Evolutionary conservation across 2,329 filamentous ascomycete species (phyloP), one percentile per base, ranked within the genome.

Genomic region (Neopestalotiopsis clavispora): DNA sequence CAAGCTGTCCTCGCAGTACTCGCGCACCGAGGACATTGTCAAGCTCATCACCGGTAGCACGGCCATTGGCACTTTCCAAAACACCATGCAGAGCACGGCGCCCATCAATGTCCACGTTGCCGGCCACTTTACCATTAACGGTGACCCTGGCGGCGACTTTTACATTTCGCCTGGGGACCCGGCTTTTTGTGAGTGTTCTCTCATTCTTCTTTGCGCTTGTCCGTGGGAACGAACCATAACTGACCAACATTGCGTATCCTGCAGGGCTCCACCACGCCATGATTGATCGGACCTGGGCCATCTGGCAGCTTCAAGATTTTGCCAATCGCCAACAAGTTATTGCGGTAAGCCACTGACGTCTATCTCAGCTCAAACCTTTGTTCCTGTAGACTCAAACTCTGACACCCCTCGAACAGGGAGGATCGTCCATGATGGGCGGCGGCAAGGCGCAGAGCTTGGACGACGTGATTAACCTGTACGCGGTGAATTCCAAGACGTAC

Each of bases 71-170:
- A 64, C 68, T 17, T 82, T 83, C 72, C 78, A 83, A 74, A 75
- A 73, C 59, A 71, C 70, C 32, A 79, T 82, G 75, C 79, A 82
- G 72, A 78, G 72, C 13, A 67, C 68, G 1, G 68, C 60, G 20
- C 60, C 72, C 5, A 67, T 79, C 59, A 80, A 80, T 28, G 76
- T 83, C 14, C 82, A 81, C 68, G 75, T 76, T 3, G 80, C 75
- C 0, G 81, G 81, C 1, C 82, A 84, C 71, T 82, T 79, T 71
- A 76, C 78, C 28, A 75, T 83, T 0, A 77, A 78, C 2, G 80
- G 80, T 28, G 79, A 81, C 42, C 79, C 78, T 1, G 80, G 75
- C n/a, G 71, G 75, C 6, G 64, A 66, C 30, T 66, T 66, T 38
- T 66, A 57, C 30, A 28, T 49, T 42, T 66, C 52, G 14, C 52